Percentiles rank a stretch among this genome's conserved stretches.
Conservation (phyloP, 768 basidiomycete genomes). For the Hericium coralloides region DNA sequence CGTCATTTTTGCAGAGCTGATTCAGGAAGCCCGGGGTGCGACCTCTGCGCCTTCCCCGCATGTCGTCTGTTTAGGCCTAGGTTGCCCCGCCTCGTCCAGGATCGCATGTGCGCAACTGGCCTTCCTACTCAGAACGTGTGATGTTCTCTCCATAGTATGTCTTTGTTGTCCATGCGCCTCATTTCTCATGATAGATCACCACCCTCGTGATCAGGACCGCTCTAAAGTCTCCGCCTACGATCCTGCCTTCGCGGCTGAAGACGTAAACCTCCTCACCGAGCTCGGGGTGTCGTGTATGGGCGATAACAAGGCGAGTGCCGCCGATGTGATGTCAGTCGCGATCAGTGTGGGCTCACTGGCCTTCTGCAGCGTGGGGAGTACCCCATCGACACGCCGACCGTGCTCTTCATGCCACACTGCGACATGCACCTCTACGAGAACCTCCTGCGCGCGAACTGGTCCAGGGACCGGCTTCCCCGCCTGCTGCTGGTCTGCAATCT, state of each 20-base stretch:
- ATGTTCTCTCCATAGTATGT: conserved; percentile 54
- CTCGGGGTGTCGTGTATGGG: conserved; percentile 27
- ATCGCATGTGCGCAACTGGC: conserved; percentile 62
- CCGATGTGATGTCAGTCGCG: conserved; percentile 1
- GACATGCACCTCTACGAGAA: conserved; percentile 63
- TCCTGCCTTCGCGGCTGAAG: conserved; percentile 64
- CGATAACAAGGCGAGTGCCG: conserved; percentile 43
- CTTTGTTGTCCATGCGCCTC: conserved; percentile 11
- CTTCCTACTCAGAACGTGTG: conserved; percentile 48
- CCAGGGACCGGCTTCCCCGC: conserved; percentile 31
- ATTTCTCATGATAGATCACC: conserved; percentile 10
- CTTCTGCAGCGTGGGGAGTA: conserved; percentile 25
- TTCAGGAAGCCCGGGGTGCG: conserved; percentile 15
- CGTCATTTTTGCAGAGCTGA: background rate
- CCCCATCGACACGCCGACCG: conserved; percentile 34
- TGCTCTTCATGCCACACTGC: conserved; percentile 77
- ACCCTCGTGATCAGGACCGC: conserved; percentile 32
- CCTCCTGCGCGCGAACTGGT: conserved; percentile 56
- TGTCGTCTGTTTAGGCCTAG: conserved; percentile 65
- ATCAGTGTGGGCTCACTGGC: conserved; percentile 1
- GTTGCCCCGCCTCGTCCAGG: conserved; percentile 55
- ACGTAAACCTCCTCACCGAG: conserved; percentile 37
- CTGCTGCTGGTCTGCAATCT: conserved; percentile 58
- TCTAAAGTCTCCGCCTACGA: conserved; percentile 50
- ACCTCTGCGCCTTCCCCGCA: conserved; percentile 15